These are phyloP conservation scores for Scedosporium dehoogii DNA, from an alignment of 2,329 filamentous ascomycete genomes.

Conservation along the genomic window DNA sequence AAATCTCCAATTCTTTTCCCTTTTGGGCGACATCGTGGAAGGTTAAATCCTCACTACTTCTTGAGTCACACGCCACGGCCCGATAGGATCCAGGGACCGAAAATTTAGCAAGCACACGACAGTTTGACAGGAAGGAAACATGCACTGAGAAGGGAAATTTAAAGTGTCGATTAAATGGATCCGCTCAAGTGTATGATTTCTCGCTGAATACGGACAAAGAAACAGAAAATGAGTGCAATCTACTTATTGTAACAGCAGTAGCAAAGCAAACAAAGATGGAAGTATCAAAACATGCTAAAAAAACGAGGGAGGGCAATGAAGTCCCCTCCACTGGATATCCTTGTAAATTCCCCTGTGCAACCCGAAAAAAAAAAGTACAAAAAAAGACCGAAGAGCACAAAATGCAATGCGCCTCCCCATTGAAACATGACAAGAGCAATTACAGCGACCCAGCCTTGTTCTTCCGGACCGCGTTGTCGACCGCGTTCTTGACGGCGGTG, in stretches of 20 bases:
- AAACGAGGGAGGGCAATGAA: neutral
- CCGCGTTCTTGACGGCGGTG: conserved; percentile 28
- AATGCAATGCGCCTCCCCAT: neutral
- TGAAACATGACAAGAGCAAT: neutral
- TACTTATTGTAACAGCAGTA: neutral
- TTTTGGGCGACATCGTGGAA: too few species aligned
- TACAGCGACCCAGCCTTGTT: conserved; percentile 5
- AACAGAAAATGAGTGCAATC: too few species aligned
- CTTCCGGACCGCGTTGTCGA: conserved; percentile 1
- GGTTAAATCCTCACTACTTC: too few species aligned
- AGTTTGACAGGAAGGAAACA: too few species aligned
- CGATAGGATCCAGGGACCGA: too few species aligned
- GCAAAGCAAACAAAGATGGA: neutral
- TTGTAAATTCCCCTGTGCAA: neutral
- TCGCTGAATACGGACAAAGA: too few species aligned
- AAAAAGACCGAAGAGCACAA: neutral
- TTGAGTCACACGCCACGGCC: too few species aligned
- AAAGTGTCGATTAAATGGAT: too few species aligned
- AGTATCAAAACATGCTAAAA: neutral
- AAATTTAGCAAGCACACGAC: too few species aligned
- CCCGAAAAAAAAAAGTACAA: neutral
- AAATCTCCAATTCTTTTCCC: too few species aligned
- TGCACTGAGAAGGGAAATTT: too few species aligned
- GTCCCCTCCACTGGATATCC: neutral
- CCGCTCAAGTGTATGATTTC: too few species aligned